Evolutionary conservation across 2,329 filamentous ascomycete genomes (phyloP).

Genomic region (Pyricularia sp.): DNA sequence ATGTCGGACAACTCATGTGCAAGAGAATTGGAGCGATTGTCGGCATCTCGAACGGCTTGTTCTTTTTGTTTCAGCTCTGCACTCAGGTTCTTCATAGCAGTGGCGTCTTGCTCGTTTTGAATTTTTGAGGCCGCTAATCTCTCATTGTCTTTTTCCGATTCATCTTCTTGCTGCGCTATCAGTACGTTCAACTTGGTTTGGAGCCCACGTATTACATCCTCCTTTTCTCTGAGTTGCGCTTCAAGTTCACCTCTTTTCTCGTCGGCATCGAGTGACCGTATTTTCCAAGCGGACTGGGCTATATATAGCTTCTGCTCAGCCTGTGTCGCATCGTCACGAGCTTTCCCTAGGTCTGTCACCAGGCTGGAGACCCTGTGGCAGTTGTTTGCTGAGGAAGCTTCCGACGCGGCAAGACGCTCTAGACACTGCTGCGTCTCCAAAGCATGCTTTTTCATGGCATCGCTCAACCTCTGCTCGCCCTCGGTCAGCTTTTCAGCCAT

Average conservation of each 20-base stretch:
- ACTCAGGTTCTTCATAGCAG: constrained; percentile 1
- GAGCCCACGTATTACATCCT: background rate
- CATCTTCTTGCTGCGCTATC: background rate
- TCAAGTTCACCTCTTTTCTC: background rate
- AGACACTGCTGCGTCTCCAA: background rate
- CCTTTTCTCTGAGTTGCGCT: background rate
- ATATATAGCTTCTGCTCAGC: background rate
- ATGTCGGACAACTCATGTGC: background rate
- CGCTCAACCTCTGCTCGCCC: constrained; percentile 5
- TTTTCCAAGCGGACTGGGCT: background rate
- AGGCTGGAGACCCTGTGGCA: background rate
- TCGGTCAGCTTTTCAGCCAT: constrained; percentile 4
- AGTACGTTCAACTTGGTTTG: background rate
- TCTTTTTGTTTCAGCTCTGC: constrained; percentile 4
- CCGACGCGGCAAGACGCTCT: background rate
- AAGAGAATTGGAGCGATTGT: background rate
- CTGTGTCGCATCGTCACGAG: background rate
- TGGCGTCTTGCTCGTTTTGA: background rate
- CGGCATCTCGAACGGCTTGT: background rate
- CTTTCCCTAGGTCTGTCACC: background rate
- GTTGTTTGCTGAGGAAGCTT: background rate
- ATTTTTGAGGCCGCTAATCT: background rate
- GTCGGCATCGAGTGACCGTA: background rate
- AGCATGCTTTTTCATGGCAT: background rate
- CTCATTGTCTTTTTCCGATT: background rate